Conservation (phyloP, 1,139 yeast genomes). For the Blastobotrys illinoisensis region DNA sequence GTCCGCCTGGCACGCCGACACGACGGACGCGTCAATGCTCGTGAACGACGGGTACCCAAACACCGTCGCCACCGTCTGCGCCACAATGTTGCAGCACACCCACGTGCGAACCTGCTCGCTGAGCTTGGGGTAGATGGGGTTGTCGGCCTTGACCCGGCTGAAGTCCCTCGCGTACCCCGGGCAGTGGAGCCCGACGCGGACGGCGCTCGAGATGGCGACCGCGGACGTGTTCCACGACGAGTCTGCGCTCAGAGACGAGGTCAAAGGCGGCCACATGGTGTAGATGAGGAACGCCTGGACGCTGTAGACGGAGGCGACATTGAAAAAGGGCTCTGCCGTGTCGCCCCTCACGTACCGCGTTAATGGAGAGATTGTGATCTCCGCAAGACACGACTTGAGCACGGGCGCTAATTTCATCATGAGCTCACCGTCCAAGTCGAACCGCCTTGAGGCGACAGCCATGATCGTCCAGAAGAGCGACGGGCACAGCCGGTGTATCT, state of each 20-base stretch:
- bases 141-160: constrained; percentile 37
- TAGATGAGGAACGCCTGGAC: constrained; percentile 88
- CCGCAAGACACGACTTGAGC: constrained; percentile 73
- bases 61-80: constrained; percentile 84
- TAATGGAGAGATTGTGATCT: constrained; percentile 84
- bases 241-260: constrained; percentile 90
- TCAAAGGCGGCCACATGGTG: constrained; percentile 93
- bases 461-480: constrained; percentile 91
- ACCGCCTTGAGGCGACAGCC: constrained; percentile 71
- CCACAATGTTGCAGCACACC: constrained; percentile 86
- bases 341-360: constrained; percentile 66
- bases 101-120: constrained; percentile 84
- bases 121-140: constrained; percentile 39
- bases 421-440: constrained; percentile 39
- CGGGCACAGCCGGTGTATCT: constrained; percentile 72
- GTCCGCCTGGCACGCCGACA: constrained; percentile 46
- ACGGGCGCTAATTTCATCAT: constrained; percentile 56
- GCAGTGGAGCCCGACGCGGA: constrained; percentile 81
- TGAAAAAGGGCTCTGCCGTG: constrained; percentile 66
- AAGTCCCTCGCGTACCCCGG: constrained; percentile 58
- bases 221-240: constrained; percentile 95
- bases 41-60: constrained; percentile 94
- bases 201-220: constrained; percentile 85
- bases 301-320: constrained; percentile 88
- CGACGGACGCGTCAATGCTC: constrained; percentile 69